A percentile compares a stretch with the other conserved stretches of the same genome.
phyloP scores from a whole-genome alignment of 2,329 filamentous ascomycete genomes.

The Talaromyces rugulosus region DNA sequence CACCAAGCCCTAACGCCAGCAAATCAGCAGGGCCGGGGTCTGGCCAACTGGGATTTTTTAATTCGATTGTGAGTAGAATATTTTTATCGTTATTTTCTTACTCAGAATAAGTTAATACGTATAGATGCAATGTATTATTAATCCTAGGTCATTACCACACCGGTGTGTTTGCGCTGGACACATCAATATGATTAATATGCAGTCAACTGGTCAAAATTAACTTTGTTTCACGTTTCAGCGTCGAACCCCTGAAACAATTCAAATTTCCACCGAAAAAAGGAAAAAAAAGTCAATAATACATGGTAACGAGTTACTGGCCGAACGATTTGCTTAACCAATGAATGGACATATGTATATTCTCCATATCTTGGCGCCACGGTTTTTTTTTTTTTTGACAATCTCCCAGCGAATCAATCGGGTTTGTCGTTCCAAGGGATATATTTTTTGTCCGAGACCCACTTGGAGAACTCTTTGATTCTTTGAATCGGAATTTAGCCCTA shows the following conservation, averaged over 20 bases:
- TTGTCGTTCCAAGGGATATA: neutral
- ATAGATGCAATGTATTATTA: too few relatives aligned
- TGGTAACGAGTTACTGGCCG: too few relatives aligned
- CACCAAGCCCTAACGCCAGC: neutral
- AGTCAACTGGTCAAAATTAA: neutral
- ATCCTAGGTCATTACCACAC: too few relatives aligned
- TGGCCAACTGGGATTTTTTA: neutral
- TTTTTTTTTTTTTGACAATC: neutral
- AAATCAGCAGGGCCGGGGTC: too few relatives aligned
- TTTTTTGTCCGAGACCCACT: too few relatives aligned
- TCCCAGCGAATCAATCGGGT: neutral
- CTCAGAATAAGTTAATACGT: too few relatives aligned
- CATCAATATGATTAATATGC: neutral
- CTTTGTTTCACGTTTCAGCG: neutral
- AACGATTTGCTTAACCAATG: too few relatives aligned
- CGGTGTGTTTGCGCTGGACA: too few relatives aligned
- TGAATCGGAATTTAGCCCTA: neutral
- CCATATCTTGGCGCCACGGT: neutral
- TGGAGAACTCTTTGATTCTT: neutral
- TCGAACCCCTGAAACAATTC: neutral
- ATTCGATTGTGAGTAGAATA: neutral
- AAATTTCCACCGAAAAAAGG: neutral
- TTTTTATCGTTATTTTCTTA: too few relatives aligned
- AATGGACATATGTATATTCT: neutral
- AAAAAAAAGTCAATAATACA: neutral